Evolutionary conservation across 345 rosid species (phyloP).

Genomic region (Turritis glabra): DNA sequence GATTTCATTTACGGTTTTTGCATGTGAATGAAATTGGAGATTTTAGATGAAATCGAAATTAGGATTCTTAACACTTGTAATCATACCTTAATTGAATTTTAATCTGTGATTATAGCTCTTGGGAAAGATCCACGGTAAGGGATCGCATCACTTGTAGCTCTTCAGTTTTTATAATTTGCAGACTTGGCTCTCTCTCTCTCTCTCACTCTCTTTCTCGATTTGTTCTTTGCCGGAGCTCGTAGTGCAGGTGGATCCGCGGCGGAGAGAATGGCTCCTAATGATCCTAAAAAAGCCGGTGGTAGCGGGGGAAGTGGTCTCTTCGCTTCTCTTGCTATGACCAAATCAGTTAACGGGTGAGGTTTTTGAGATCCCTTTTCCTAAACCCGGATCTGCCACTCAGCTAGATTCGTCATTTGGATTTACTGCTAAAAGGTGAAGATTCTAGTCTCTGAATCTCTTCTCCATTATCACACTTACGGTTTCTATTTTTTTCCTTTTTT

Average conservation of each 20-base stretch:
- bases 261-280: conserved; percentile 67
- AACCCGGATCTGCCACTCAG: conserved; percentile 29
- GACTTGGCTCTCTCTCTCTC: not conserved
- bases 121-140: too few relatives aligned
- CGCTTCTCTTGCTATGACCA: conserved; percentile 81
- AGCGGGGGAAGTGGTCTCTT: conserved; percentile 70
- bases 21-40: too few relatives aligned
- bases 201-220: not conserved
- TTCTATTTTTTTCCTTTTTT: too few relatives aligned
- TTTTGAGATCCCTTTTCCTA: conserved; percentile 35
- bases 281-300: conserved; percentile 50
- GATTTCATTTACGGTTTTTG: too few relatives aligned
- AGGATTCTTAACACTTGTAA: too few relatives aligned
- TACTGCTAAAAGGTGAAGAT: too few relatives aligned
- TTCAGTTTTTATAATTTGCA: too few relatives aligned
- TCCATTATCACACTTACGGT: conserved; percentile 32
- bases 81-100: too few relatives aligned
- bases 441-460: conserved; percentile 12
- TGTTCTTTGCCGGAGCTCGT: conserved; percentile 13
- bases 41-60: too few relatives aligned
- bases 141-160: too few relatives aligned
- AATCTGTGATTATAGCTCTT: too few relatives aligned
- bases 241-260: conserved; percentile 5
- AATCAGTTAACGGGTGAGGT: conserved; percentile 89
- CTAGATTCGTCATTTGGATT: not conserved